phyloP scores from a whole-genome alignment of 2,329 filamentous ascomycete species.

The Juglanconis sp. region DNA sequence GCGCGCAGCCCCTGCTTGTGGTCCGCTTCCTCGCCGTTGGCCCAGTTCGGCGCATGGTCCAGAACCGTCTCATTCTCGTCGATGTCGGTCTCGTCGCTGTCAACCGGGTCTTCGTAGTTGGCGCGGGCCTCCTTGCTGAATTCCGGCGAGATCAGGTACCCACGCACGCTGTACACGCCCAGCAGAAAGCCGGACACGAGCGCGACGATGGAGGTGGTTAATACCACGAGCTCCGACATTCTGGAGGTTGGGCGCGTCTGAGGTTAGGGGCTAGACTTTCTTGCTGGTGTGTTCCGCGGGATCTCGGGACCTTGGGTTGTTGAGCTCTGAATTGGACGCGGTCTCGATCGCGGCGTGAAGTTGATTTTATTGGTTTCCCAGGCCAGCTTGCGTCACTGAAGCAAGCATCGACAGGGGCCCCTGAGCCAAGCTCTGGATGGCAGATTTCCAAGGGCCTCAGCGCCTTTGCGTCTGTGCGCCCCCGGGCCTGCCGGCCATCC shows the following conservation, averaged over 20 bases:
- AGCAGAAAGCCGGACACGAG: conserved; percentile 78
- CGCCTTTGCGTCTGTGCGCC: neutral
- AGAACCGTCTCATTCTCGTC: conserved; percentile 57
- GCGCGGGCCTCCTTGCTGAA: conserved; percentile 55
- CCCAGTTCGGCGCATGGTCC: conserved; percentile 67
- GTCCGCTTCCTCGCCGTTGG: conserved; percentile 59
- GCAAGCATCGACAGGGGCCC: conserved; percentile 4
- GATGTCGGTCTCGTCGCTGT: conserved; percentile 67
- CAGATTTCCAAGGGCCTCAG: neutral
- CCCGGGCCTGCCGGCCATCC: conserved; percentile 4
- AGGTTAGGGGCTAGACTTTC: neutral
- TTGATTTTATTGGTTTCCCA: neutral
- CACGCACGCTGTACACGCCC: conserved; percentile 67
- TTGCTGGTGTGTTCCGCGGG: conserved; percentile 5
- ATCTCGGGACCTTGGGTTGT: neutral
- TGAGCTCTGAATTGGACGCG: neutral
- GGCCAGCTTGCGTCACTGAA: conserved; percentile 15
- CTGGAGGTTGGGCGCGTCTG: neutral
- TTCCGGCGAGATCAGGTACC: conserved; percentile 56
- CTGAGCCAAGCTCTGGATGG: neutral
- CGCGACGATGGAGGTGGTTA: conserved; percentile 71
- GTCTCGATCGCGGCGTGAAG: neutral
- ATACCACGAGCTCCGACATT: conserved; percentile 43
- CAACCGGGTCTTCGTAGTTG: conserved; percentile 57
- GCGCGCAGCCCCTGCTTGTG: conserved; percentile 51